Evolutionary conservation across 179 eudicot genomes (phyloP).

Genomic region (Vitellaria paradoxa): DNA sequence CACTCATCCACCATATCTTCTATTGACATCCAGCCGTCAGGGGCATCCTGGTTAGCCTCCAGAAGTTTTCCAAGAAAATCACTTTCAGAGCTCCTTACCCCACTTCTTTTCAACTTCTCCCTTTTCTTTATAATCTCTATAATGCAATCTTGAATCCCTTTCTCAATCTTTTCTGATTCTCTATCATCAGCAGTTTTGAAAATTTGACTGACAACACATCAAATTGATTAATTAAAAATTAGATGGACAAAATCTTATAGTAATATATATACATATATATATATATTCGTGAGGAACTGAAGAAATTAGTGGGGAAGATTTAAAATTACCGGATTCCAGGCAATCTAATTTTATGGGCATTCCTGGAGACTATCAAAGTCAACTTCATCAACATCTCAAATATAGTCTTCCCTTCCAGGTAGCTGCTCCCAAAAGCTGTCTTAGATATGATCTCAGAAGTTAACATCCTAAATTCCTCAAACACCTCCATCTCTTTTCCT

Average conservation of each 20-base stretch:
- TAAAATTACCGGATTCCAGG: not conserved
- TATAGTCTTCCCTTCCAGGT: slow-evolving; percentile 8
- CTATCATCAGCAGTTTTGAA: slow-evolving; percentile 1
- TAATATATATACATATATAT: too few relatives aligned
- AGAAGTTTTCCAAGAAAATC: slow-evolving; percentile 13
- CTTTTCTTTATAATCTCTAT: not conserved
- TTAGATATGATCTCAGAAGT: slow-evolving; percentile 8
- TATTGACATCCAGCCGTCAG: slow-evolving; percentile 6
- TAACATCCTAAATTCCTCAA: slow-evolving; percentile 8
- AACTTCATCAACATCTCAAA: slow-evolving; percentile 14
- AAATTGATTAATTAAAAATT: not conserved
- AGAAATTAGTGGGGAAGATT: too few relatives aligned
- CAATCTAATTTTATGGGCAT: slow-evolving; percentile 2
- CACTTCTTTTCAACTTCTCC: not conserved
- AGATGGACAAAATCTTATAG: too few relatives aligned
- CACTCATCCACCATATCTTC: slow-evolving; percentile 11
- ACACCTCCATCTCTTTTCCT: slow-evolving; percentile 13
- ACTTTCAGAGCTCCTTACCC: not conserved
- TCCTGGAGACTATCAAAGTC: slow-evolving; percentile 5
- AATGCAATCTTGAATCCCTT: slow-evolving; percentile 4
- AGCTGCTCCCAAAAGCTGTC: slow-evolving; percentile 12
- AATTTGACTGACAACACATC: not conserved
- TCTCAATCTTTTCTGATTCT: slow-evolving; percentile 11
- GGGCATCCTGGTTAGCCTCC: slow-evolving; percentile 22
- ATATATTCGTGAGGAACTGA: too few relatives aligned